A percentile compares a stretch with the other conserved stretches of the same genome.
These are phyloP conservation scores for Fusarium keratoplasticum DNA, from an alignment of 2,329 filamentous ascomycete species.

Conservation along the genomic window DNA sequence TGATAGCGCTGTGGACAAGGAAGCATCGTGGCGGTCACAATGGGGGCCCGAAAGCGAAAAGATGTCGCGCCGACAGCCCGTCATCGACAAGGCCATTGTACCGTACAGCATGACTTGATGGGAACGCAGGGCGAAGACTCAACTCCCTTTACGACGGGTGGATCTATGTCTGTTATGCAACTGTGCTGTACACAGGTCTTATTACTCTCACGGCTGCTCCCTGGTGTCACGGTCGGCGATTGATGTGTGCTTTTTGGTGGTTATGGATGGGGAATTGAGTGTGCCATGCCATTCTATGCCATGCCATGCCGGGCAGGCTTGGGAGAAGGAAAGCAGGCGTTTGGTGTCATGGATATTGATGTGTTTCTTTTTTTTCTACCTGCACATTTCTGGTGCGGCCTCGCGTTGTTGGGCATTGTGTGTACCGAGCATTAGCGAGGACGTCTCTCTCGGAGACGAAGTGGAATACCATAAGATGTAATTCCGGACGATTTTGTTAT, in stretches of 20 bases:
- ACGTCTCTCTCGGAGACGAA: not conserved
- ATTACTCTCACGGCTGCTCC: not conserved
- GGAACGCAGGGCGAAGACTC: not conserved
- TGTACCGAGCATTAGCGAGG: not conserved
- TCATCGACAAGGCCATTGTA: slow-evolving; percentile 74
- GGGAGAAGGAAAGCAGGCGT: slow-evolving; percentile 26
- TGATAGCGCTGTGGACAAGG: slow-evolving; percentile 71
- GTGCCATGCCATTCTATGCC: not conserved
- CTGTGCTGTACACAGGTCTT: slow-evolving; percentile 2
- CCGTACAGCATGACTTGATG: slow-evolving; percentile 62
- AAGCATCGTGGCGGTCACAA: slow-evolving; percentile 77
- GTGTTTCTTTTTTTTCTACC: slow-evolving; percentile 1
- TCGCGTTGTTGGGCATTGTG: slow-evolving; percentile 13
- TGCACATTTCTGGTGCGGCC: slow-evolving; percentile 3
- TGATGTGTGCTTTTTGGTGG: slow-evolving; percentile 10
- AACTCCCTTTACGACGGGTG: not conserved
- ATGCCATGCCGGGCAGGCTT: not conserved
- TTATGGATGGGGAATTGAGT: slow-evolving; percentile 6
- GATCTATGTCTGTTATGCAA: not conserved
- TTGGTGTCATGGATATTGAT: slow-evolving; percentile 32
- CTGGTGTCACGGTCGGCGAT: not conserved
- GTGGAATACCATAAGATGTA: not conserved
- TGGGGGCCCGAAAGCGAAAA: slow-evolving; percentile 78
- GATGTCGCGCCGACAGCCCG: slow-evolving; percentile 62
- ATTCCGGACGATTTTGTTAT: not conserved